Base-by-base conservation (phyloP, 169 alveolate species). In the Plasmodium gallinaceum region DNA sequence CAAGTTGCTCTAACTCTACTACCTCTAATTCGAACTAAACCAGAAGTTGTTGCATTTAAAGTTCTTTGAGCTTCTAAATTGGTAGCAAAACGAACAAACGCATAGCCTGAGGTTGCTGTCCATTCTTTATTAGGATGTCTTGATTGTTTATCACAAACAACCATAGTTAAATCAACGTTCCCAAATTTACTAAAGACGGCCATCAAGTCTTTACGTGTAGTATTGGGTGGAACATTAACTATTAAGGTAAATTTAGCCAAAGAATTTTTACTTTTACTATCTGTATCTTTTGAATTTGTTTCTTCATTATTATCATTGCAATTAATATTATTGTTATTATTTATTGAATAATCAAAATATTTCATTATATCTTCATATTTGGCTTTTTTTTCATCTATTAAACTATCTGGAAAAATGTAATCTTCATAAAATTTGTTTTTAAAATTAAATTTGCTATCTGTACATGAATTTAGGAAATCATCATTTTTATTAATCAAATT, bases 71-170 rank as follows among this genome's bases (percentile, higher is more conserved):
- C 95, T 48, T 85, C 93, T 8, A 61, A 32, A 7, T 88, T 68
- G 8, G 83, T 88, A 24, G 93, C 57, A 69, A 93, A 93, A 20
- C 95, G 94, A 0, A 93, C 94, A 66, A 93, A 93, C 20, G 94
- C 94, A 69, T 93, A 93, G 10, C 95, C 95, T 14, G 92, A 71
- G 7, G 95, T 89, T 20, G 95, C 94, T 0, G 95, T 93, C 95
- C 95, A 93, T 75, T 93, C 95, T 51, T 74, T 93, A 68, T 93
- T 73, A 8, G 95, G 95, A 57, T 93, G 94, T 51, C 95, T 73
- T 45, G 90, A 85, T 62, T 87, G 72, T 65, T 90, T 89, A 75
- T 93, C 94, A 70, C 95, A 93, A 14, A 93, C 95, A 7, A 93
- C 95, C 88, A 90, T 89, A 42, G 94, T 86, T 46, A 93, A 80